These are phyloP conservation scores for Ammopiptanthus mongolicus DNA, from an alignment of 306 rosid genomes.

Conservation along the genomic window DNA sequence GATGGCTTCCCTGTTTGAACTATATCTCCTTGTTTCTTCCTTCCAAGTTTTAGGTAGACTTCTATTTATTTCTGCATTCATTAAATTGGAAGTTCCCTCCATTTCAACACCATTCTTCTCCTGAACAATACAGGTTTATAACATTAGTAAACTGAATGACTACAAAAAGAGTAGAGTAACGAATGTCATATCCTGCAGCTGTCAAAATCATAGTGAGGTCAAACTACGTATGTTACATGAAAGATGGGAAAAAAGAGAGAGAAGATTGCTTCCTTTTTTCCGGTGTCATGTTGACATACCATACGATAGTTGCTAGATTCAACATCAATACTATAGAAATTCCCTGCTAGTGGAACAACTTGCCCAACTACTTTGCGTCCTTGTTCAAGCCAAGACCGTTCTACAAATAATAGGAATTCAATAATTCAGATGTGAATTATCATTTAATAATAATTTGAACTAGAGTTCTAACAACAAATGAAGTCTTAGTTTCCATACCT, in stretches of 20 bases:
- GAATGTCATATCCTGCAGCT: not conserved
- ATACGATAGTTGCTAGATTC: slow-evolving; percentile 53
- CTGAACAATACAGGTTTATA: slow-evolving; percentile 36
- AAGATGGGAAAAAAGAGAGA: not conserved
- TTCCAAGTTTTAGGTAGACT: slow-evolving; percentile 40
- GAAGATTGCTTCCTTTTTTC: not conserved
- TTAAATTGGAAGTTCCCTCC: slow-evolving; percentile 41
- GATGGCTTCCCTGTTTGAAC: slow-evolving; percentile 78
- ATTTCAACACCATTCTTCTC: slow-evolving; percentile 57
- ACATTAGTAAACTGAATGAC: slow-evolving; percentile 5
- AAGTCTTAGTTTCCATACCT: slow-evolving; percentile 45
- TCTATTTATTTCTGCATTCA: slow-evolving; percentile 31
- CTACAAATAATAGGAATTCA: slow-evolving; percentile 38
- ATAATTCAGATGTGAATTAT: not conserved
- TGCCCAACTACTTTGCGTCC: slow-evolving; percentile 86
- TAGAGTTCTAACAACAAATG: not conserved
- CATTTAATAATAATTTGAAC: not conserved
- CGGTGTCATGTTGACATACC: slow-evolving; percentile 36
- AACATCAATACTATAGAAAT: slow-evolving; percentile 58
- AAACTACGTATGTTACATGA: not conserved
- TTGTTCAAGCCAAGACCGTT: slow-evolving; percentile 87
- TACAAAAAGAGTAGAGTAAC: not conserved
- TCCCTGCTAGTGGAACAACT: slow-evolving; percentile 84
- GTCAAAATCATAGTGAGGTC: not conserved
- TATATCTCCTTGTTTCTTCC: slow-evolving; percentile 61